phyloP scores from a whole-genome alignment of 1,284 basidiomycete species.

The Pseudomicrostroma phylloplanum region DNA sequence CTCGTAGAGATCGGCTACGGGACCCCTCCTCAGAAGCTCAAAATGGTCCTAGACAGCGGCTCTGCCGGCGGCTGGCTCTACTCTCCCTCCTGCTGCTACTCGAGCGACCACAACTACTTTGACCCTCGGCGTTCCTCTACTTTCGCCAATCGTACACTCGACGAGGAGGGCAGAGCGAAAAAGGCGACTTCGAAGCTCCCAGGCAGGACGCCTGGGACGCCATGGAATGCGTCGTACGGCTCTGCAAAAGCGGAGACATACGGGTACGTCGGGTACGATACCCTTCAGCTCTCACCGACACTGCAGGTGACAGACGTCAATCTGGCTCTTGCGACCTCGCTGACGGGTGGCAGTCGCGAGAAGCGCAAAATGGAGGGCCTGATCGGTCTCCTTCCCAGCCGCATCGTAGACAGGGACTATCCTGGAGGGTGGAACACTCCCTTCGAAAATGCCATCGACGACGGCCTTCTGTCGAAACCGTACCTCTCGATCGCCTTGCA shows the following conservation, averaged over 20 bases:
- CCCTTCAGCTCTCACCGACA: conserved; percentile 22
- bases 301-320: conserved; percentile 22
- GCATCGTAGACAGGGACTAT: conserved; percentile 14
- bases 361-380: conserved; percentile 35
- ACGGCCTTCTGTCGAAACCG: conserved; percentile 16
- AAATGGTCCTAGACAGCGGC: conserved; percentile 36
- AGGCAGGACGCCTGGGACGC: too few species aligned
- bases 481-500: conserved; percentile 32
- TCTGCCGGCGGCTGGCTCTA: conserved; percentile 34
- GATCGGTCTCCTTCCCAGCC: conserved; percentile 26
- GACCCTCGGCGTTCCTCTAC: conserved; percentile 23
- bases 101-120: conserved; percentile 30
- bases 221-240: conserved; percentile 28
- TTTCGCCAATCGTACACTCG: conserved; percentile 29
- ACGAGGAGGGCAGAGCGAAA: conserved; percentile 13
- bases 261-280: conserved; percentile 36
- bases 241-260: conserved; percentile 15
- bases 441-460: conserved; percentile 16
- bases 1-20: conserved; percentile 36
- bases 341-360: conserved; percentile 24
- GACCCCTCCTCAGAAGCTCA: conserved; percentile 23
- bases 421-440: conserved; percentile 33
- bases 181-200: conserved; percentile 18
- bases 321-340: conserved; percentile 24
- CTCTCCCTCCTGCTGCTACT: conserved; percentile 35